A percentile compares a stretch with the other conserved stretches of the same genome.
Conservation (phyloP, 345 rosid genomes). For the Adansonia digitata region DNA sequence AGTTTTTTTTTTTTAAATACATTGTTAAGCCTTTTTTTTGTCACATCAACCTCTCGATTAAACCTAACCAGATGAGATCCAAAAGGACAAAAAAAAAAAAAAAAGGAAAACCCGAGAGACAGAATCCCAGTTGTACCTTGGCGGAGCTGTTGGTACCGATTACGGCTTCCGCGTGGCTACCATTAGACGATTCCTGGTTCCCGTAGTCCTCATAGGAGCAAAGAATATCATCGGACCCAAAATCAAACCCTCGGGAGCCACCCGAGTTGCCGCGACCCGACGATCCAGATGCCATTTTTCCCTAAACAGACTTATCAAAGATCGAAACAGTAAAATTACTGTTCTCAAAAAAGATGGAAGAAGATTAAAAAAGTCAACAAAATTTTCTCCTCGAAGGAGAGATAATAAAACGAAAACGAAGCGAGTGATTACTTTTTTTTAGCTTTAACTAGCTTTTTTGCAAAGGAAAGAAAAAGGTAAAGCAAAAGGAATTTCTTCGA, state of each 20-base stretch:
- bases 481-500: not conserved
- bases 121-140: constrained; percentile 27
- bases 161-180: constrained; percentile 55
- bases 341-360: not conserved
- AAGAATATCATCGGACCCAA: constrained; percentile 93
- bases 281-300: constrained; percentile 78
- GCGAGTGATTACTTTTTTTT: not conserved
- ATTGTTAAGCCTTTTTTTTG: not conserved
- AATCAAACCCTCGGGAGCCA: constrained; percentile 83
- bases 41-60: not conserved
- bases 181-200: constrained; percentile 72
- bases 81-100: not conserved
- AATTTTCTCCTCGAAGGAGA: no score
- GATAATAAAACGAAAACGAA: not conserved
- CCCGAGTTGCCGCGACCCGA: constrained; percentile 63
- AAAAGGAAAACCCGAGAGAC: not conserved
- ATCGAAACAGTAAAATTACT: not conserved
- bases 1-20: not conserved
- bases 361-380: no score
- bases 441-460: not conserved
- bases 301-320: not conserved
- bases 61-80: constrained; percentile 7
- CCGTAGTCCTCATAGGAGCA: constrained; percentile 86
- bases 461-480: constrained; percentile 8
- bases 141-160: constrained; percentile 32